Evolutionary conservation across 805 yeast genomes (phyloP), one percentile per base, ranked within the genome.

Genomic region (Komagataella ulmi): DNA sequence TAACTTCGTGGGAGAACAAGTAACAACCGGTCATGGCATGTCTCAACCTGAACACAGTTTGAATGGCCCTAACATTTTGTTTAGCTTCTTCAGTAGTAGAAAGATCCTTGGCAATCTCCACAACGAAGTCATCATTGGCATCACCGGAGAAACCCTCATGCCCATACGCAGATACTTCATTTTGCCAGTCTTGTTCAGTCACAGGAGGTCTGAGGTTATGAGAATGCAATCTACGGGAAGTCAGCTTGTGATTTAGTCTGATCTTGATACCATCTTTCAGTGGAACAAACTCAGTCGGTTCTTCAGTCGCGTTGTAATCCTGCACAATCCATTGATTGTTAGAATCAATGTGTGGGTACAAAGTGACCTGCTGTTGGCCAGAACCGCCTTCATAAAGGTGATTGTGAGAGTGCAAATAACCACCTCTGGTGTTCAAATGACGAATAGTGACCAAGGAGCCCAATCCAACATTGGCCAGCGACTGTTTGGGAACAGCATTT

Each of bases 121-220:
- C 67, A 52, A 77, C 77, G 75, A 88, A 89, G 55, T 78, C 77
- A 63, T 86, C 89, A 61, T 80, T 80, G 46, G 75, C 72, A 57
- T 85, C 85, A 18, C 79, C 77, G 36, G 70, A 76, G 19, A 81
- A 69, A n/a, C 88, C 93, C 1, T 68, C 67, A 60, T 79, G 78
- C 1, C 80, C 77, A 53, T 80, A 70, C 56, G 87, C 80, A 24
- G 87, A 76, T 1, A 89, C 95, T 65, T 89, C 96, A 56, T 76
- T 77, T 61, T 89, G 83, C 65, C 91, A 90, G 52, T 93, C 98
- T 60, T 88, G 93, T 61, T 88, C 96, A 7, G 93, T 78, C 24
- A 89, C 78, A 7, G 96, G 97, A 3, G 98, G 97, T 54, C 90
- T 79, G 4, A 50, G 59, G 54, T 86, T 85, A 56, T 75, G 80